Conservation (phyloP, 2,329 filamentous ascomycete genomes). For the Colletotrichum tropicale region DNA sequence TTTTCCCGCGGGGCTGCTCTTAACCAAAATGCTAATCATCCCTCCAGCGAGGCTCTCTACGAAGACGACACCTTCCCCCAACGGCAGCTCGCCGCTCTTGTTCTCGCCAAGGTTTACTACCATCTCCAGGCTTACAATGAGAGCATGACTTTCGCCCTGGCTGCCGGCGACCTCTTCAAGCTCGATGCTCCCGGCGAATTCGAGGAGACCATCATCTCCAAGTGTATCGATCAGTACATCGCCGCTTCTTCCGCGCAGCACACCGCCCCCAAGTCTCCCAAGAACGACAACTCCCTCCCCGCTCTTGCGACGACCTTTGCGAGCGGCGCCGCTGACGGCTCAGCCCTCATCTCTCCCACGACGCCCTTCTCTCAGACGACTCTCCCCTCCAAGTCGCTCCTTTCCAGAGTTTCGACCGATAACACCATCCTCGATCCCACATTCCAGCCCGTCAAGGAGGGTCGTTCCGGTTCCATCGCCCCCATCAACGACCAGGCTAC, state of each 20-base stretch:
- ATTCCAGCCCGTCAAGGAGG: conserved; percentile 60
- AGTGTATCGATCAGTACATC: conserved; percentile 98
- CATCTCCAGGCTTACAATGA: conserved; percentile 99
- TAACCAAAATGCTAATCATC: conserved; percentile 10
- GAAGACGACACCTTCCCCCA: conserved; percentile 96
- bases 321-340: conserved; percentile 68
- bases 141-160: conserved; percentile 97
- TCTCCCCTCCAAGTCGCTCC: conserved; percentile 89
- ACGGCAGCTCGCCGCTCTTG: conserved; percentile 89
- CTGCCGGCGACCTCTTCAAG: conserved; percentile 93
- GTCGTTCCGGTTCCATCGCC: conserved; percentile 64
- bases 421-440: conserved; percentile 66
- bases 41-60: conserved; percentile 86
- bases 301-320: conserved; percentile 83
- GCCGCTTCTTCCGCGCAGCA: conserved; percentile 66
- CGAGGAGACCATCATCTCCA: conserved; percentile 98
- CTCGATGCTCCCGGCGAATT: conserved; percentile 91
- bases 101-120: conserved; percentile 98
- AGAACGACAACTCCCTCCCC: conserved; percentile 55
- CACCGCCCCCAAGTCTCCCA: conserved; percentile 46
- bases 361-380: conserved; percentile 95
- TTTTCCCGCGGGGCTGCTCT: not conserved
- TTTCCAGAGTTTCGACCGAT: conserved; percentile 79
- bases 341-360: conserved; percentile 81
- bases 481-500: conserved; percentile 72